Evolutionary conservation across 129 eudicot genomes (phyloP).

Genomic region (Centella asiatica): DNA sequence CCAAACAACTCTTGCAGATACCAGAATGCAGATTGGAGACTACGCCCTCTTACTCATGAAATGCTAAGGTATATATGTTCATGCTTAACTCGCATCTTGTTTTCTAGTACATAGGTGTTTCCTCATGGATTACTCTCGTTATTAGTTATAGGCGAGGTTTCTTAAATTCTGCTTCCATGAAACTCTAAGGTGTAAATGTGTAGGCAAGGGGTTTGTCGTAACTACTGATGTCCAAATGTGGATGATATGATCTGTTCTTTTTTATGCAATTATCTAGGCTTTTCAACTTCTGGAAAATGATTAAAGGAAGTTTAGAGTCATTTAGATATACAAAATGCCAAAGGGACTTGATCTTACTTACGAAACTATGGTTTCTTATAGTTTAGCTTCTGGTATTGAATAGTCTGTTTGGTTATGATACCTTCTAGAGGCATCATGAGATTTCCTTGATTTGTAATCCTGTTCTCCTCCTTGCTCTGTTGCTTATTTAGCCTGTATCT

Average conservation of each 20-base stretch:
- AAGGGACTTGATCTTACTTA: too few relatives aligned
- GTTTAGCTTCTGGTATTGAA: neutral
- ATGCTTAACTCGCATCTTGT: neutral
- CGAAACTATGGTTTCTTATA: neutral
- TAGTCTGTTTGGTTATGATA: neutral
- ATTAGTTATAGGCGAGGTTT: too few relatives aligned
- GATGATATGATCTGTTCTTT: neutral
- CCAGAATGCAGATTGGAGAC: slow-evolving; percentile 98
- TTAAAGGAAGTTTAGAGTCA: neutral
- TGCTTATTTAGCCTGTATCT: neutral
- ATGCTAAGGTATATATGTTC: slow-evolving; percentile 54
- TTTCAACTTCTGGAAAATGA: neutral
- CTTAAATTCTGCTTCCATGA: too few relatives aligned
- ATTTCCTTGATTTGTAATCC: neutral
- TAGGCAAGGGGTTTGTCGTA: too few relatives aligned
- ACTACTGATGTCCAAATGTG: neutral
- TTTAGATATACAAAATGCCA: too few relatives aligned
- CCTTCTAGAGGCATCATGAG: neutral
- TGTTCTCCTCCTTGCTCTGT: neutral
- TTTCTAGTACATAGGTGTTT: neutral
- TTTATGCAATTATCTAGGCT: neutral
- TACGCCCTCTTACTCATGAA: slow-evolving; percentile 76
- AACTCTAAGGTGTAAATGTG: too few relatives aligned
- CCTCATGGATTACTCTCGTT: neutral
- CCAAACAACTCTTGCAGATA: slow-evolving; percentile 42